Evolutionary conservation across 352 stramenopile species (phyloP), one percentile per base, ranked within the genome.

Genomic region (Phytopythium mirpurense): DNA sequence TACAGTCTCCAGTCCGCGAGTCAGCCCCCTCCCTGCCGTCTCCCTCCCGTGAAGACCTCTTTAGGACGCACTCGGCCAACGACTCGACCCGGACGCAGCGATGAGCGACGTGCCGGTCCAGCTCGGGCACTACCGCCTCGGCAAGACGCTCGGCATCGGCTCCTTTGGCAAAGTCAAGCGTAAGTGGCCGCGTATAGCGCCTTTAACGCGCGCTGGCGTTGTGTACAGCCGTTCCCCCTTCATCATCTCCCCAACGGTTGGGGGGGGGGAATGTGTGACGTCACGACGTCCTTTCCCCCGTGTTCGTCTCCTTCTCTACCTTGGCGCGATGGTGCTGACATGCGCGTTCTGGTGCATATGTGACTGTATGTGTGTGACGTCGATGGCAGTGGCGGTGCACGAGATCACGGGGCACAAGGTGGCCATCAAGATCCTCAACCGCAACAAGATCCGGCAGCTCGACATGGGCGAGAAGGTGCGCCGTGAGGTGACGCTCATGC

Each of bases 401-500:
- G 88, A 98, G 52, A 91, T 98, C 60, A 99, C 97, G 51, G 93
- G 95, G 27, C 92, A 98, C 62, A 98, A 99, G 65, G 97, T 99
- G 26, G 97, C 97, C 34, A 98, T 99, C 49, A 99, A 99, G 80
- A 99, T 99, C 63, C 73, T 99, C 18, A 99, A 99, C 76, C 97
- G 98, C 62, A 93, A 91, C 59, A 99, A 99, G 65, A 99, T 99
- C 74, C 96, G 97, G 54, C 90, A 97, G 55, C 83, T 99, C 29
- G 96, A 98, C 63, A 99, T 99, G 97, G 93, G 95, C 68, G 97
- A 99, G 67, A 99, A 99, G 72, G 97, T 99, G 36, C 90, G 96
- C 50, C 90, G 97, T 45, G 97, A 99, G 88, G 99, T 99, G 67
- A 98, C 97, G 59, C 97, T 99, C 57, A 72, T 99, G 41, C 94